Evolutionary conservation across 2,329 filamentous ascomycete genomes (phyloP).

Genomic region (Falciphora oryzae): DNA sequence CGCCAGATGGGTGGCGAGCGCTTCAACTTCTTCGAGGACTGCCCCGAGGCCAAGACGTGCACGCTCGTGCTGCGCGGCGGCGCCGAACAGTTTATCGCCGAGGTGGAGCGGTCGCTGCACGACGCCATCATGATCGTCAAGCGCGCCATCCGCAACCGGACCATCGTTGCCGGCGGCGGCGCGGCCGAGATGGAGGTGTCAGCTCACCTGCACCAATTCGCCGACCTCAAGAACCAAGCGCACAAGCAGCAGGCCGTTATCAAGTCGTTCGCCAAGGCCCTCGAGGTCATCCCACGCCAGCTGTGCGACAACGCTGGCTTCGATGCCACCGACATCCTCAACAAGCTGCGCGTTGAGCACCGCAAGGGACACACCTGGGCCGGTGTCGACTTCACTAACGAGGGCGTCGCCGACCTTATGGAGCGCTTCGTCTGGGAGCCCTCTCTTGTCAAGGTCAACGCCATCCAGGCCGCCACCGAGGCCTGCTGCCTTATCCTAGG

Average conservation of each 20-base stretch:
- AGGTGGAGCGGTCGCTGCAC: slow-evolving; percentile 95
- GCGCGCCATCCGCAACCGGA: slow-evolving; percentile 90
- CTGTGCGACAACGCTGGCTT: slow-evolving; percentile 98
- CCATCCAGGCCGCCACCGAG: slow-evolving; percentile 92
- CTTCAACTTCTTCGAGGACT: slow-evolving; percentile 98
- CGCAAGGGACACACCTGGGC: slow-evolving; percentile 90
- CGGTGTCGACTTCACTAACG: slow-evolving; percentile 86
- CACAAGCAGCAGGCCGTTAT: slow-evolving; percentile 97
- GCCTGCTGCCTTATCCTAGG: slow-evolving; percentile 91
- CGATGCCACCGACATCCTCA: slow-evolving; percentile 96
- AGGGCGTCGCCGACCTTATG: slow-evolving; percentile 93
- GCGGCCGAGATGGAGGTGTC: slow-evolving; percentile 96
- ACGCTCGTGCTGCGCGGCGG: slow-evolving; percentile 92
- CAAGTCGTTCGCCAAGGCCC: slow-evolving; percentile 94
- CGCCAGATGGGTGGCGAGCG: slow-evolving; percentile 95
- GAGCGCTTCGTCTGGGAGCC: slow-evolving; percentile 97
- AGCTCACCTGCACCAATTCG: slow-evolving; percentile 85
- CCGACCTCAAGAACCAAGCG: slow-evolving; percentile 76
- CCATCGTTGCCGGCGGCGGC: slow-evolving; percentile 91
- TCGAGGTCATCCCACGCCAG: slow-evolving; percentile 94
- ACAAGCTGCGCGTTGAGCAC: slow-evolving; percentile 93
- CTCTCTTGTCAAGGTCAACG: slow-evolving; percentile 92
- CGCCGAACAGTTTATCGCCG: slow-evolving; percentile 97
- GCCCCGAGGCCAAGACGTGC: slow-evolving; percentile 92
- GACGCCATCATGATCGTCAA: slow-evolving; percentile 99